A percentile compares a stretch with the other conserved stretches of the same genome.
phyloP scores from a whole-genome alignment of 1,284 basidiomycete species.

The Xerocomus nothofagi region DNA sequence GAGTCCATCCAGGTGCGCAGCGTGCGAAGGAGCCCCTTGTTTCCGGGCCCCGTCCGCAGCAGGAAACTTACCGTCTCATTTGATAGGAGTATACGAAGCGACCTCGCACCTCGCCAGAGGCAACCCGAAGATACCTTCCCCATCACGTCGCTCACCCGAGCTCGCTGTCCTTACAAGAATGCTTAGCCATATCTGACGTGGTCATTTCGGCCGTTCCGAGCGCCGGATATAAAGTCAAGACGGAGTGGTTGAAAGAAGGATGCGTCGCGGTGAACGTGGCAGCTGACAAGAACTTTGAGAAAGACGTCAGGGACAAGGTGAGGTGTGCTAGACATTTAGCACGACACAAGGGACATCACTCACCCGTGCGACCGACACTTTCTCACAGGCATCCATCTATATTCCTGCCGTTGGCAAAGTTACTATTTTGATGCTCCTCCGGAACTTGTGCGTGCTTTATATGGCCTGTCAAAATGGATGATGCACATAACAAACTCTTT shows the following conservation, averaged over 20 bases:
- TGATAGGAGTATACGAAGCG: conserved; percentile 85
- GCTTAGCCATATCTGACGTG: conserved; percentile 81
- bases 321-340: conserved; percentile 50
- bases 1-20: conserved; percentile 79
- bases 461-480: not conserved
- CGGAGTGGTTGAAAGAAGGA: conserved; percentile 88
- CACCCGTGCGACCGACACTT: conserved; percentile 7
- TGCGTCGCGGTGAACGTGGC: conserved; percentile 93
- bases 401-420: conserved; percentile 95
- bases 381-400: conserved; percentile 84
- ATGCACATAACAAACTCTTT: conserved; percentile 5
- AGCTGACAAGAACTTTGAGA: conserved; percentile 96
- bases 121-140: conserved; percentile 65
- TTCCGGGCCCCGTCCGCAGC: not conserved
- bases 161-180: conserved; percentile 69
- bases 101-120: conserved; percentile 48
- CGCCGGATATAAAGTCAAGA: conserved; percentile 87
- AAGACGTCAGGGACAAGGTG: conserved; percentile 88
- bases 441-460: conserved; percentile 72
- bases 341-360: conserved; percentile 2
- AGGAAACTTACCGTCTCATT: conserved; percentile 3
- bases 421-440: conserved; percentile 94
- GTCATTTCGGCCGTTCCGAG: conserved; percentile 90
- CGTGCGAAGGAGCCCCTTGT: conserved; percentile 2
- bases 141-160: conserved; percentile 80